Evolutionary conservation across 495 filamentous ascomycete genomes (phyloP), one percentile per base, ranked within the genome.

Genomic region (Podospora pseudopauciseta): DNA sequence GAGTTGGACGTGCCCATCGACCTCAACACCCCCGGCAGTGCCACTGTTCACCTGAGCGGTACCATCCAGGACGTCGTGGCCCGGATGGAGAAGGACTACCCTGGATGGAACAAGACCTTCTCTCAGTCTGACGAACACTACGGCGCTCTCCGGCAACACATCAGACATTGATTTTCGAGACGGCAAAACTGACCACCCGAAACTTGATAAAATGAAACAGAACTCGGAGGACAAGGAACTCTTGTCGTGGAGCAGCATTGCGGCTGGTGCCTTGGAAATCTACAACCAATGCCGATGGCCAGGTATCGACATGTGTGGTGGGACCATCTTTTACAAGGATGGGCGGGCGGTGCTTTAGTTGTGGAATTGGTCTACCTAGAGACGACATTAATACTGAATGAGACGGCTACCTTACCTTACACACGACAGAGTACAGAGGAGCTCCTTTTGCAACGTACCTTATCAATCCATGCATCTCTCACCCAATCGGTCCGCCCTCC

Each of bases 41-140:
- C 23, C 4, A 74, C 20, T 49, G 19, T 57, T 58, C 11, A 13
- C 27, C 18, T 67, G 23, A 67, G 56, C 49, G 59, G 60, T 27
- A 67, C 60, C 9, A 49, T 63, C 39, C 34, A 67, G 44, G 27
- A 55, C 1, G 60, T 67, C 32, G 23, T 19, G 34, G 23, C 34
- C 32, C 39, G 54, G 65, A 57, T 67, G 19, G 27, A n/a, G 54
- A 3, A 49, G 23, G 3, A n/a, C 30, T n/a, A 66, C 65, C 56
- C 65, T 19, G 4, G 49, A n/a, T 62, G 27, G 2, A 19, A 53
- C 1, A 7, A 15, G 34, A 34, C 18, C 59, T 61, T 18, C 23
- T 5, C 4, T 0, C 26, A 61, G 18, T 1, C 6, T 20, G 30
- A 32, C 20, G 44, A 23, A 23, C 59, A 53, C 20, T 23, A 23